phyloP scores from a whole-genome alignment of 192 early-diverging fungal species.

The Coemansia sp. region DNA sequence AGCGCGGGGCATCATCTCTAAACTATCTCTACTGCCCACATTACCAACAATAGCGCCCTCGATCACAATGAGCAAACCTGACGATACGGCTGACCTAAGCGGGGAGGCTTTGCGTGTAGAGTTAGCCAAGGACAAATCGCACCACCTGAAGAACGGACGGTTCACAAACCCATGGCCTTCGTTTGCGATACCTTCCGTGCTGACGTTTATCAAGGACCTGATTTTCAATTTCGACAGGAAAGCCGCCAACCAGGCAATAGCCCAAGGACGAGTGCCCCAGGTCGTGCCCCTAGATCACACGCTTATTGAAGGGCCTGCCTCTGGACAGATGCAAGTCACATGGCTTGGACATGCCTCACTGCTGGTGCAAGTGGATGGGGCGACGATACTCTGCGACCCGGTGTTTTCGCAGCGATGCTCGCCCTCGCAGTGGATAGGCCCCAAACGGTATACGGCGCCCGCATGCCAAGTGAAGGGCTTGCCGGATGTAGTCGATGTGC shows the following conservation, averaged over 20 bases:
- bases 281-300: constrained; percentile 33
- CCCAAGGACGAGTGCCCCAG: constrained; percentile 30
- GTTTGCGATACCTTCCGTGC: constrained; percentile 16
- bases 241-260: constrained; percentile 16
- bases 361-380: constrained; percentile 64
- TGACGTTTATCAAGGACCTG: constrained; percentile 19
- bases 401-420: constrained; percentile 75
- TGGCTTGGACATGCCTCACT: constrained; percentile 70
- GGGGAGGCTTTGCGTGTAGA: background rate
- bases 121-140: constrained; percentile 31
- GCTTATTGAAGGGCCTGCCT: constrained; percentile 16
- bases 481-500: constrained; percentile 65
- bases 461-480: constrained; percentile 68
- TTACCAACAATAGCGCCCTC: background rate
- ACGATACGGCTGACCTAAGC: background rate
- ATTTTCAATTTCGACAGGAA: constrained; percentile 13
- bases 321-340: constrained; percentile 40
- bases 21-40: background rate
- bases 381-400: constrained; percentile 76
- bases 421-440: constrained; percentile 67
- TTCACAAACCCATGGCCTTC: constrained; percentile 72
- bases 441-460: constrained; percentile 65
- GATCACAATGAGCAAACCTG: background rate
- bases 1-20: background rate
- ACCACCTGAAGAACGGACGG: constrained; percentile 58